phyloP scores from a whole-genome alignment of 495 filamentous ascomycete species.

The Melanomma pulvis-pyrius region DNA sequence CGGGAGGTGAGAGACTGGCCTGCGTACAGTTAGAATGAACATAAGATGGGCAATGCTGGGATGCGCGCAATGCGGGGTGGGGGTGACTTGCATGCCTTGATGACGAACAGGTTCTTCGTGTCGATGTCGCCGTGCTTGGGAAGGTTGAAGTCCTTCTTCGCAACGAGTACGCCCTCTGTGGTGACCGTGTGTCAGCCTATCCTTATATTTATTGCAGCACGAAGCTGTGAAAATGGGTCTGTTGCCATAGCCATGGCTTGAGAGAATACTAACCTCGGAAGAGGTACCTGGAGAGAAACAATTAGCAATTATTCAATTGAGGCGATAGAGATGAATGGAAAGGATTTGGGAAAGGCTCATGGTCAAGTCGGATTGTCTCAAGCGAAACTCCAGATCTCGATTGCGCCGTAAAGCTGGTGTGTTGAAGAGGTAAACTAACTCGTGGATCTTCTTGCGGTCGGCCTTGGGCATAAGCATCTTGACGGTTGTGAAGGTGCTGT shows the following conservation, averaged over 20 bases:
- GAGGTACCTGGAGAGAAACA: conserved; percentile 64
- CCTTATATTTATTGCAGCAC: conserved; percentile 32
- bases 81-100: conserved; percentile 72
- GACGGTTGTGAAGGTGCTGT: conserved; percentile 21
- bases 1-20: conserved; percentile 93
- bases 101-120: conserved; percentile 97
- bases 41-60: background rate
- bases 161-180: conserved; percentile 95
- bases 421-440: conserved; percentile 49
- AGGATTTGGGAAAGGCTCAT: conserved; percentile 1
- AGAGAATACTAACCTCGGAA: conserved; percentile 76
- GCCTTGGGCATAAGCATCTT: conserved; percentile 96
- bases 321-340: background rate
- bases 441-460: conserved; percentile 99
- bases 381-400: conserved; percentile 14
- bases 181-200: conserved; percentile 42
- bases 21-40: background rate
- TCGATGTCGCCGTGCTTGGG: conserved; percentile 92
- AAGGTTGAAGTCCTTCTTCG: conserved; percentile 97
- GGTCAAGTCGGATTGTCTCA: conserved; percentile 13
- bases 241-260: conserved; percentile 37
- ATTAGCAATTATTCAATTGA: conserved; percentile 11
- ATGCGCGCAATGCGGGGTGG: background rate
- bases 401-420: background rate
- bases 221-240: conserved; percentile 26